phyloP scores from a whole-genome alignment of 306 rosid genomes.

The Ammopiptanthus mongolicus region DNA sequence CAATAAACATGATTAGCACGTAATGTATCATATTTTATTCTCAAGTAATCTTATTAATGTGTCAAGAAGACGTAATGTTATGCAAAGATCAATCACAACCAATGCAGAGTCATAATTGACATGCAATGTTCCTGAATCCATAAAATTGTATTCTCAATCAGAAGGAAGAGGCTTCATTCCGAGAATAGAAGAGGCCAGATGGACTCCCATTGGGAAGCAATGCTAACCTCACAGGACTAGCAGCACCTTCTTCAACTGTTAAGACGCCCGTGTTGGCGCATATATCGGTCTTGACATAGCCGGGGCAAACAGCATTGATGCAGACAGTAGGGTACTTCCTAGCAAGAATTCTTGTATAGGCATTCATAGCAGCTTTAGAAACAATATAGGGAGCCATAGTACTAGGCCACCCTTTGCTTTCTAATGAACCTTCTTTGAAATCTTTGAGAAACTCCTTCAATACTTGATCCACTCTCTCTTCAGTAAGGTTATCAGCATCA shows the following conservation, averaged over 20 bases:
- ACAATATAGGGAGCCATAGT: not conserved
- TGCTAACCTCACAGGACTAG: slow-evolving; percentile 26
- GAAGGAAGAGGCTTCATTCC: not conserved
- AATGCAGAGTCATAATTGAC: not conserved
- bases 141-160: not conserved
- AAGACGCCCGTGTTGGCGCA: slow-evolving; percentile 19
- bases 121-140: not conserved
- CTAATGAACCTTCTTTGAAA: slow-evolving; percentile 22
- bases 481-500: slow-evolving; percentile 28
- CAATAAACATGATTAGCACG: not conserved
- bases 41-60: not conserved
- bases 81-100: not conserved
- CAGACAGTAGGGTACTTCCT: slow-evolving; percentile 17
- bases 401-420: slow-evolving; percentile 31
- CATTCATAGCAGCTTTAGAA: slow-evolving; percentile 41
- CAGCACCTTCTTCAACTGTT: slow-evolving; percentile 39
- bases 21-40: not conserved
- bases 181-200: slow-evolving; percentile 29
- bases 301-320: slow-evolving; percentile 40
- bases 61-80: not conserved
- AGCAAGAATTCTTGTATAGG: slow-evolving; percentile 36
- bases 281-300: slow-evolving; percentile 34
- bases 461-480: slow-evolving; percentile 34
- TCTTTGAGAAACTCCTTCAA: slow-evolving; percentile 28
- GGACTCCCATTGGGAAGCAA: slow-evolving; percentile 13